Conservation (phyloP, 1,284 basidiomycete genomes). For the Peniophora sp. region DNA sequence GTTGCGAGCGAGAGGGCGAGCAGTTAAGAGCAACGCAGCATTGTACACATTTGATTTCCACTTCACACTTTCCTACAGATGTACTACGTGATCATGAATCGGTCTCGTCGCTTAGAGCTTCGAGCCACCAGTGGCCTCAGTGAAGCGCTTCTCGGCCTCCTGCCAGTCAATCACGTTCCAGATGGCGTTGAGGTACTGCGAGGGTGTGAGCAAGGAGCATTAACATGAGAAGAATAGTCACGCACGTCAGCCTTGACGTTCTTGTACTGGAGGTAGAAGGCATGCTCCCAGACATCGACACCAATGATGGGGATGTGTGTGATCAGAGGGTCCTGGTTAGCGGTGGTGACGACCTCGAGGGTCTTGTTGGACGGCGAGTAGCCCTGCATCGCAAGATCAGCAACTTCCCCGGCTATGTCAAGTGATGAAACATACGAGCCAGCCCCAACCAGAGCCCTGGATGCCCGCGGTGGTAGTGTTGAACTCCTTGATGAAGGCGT, state of each 20-base stretch:
- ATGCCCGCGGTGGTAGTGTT: conserved; percentile 78
- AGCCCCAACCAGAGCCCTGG: conserved; percentile 92
- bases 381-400: conserved; percentile 34
- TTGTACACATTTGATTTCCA: too few relatives aligned
- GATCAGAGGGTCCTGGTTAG: conserved; percentile 88
- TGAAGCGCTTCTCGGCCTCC: conserved; percentile 65
- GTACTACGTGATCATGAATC: too few relatives aligned
- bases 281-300: conserved; percentile 86
- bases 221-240: conserved; percentile 10
- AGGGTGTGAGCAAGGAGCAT: not conserved
- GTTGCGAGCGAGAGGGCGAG: too few relatives aligned
- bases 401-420: not conserved
- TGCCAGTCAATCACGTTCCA: conserved; percentile 81
- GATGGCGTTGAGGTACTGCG: conserved; percentile 69
- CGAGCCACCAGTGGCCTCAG: conserved; percentile 30
- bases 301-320: conserved; percentile 74
- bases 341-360: conserved; percentile 72
- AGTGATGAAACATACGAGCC: conserved; percentile 56
- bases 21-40: too few relatives aligned
- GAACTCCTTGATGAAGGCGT: conserved; percentile 68
- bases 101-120: conserved; percentile 12
- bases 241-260: conserved; percentile 67
- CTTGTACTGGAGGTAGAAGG: conserved; percentile 74
- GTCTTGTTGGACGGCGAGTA: conserved; percentile 52
- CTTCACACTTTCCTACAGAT: too few relatives aligned